Evolutionary conservation across 2,329 filamentous ascomycete genomes (phyloP), one percentile per base, ranked within the genome.

Genomic region (Claviceps fusiformis): DNA sequence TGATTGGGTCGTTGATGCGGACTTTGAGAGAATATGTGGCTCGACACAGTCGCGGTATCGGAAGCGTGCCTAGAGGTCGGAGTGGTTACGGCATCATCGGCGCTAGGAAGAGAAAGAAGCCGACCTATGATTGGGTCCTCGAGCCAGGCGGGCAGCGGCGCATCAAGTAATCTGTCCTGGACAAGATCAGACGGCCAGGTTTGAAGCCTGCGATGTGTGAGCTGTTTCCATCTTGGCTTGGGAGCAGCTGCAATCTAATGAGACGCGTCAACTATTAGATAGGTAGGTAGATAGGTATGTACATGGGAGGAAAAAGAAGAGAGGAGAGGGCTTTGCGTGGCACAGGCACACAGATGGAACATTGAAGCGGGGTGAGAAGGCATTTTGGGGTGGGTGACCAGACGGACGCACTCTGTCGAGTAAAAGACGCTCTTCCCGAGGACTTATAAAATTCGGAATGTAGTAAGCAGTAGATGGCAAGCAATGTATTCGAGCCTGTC

Each of bases 121-220:
- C 81, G 85, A 3, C 80, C 69, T 52, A 93, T 70, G 50, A 95
- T 74, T 3, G 89, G 89, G 0, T 79, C 73, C 41, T 77, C 71
- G 6, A 97, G 82, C 83, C 89, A 97, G 6, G 72, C 52, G 15
- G 92, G 91, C 7, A 97, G 75, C 7, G 84, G 77, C 3, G 84
- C 77, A 53, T 85, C 82, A 29, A 97, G 76, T 1, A 98, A 79
- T 17, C 81, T 86, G 67, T 95, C 79, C 54, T 83, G 80, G 41
- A 89, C 85, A 10, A 97, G 80, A 55, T 89, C 81, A 2, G 88
- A 93, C 1, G 92, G 93, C 78, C 91, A 89, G 0, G 89, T 89
- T 75, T 97, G 91, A 0, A 98, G 81, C 46, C 92, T 85, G 55
- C 93, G 87, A 68, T 90, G 89, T n/a, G 86, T 82, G 55, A 98